Evolutionary conservation across 108 stramenopile genomes (phyloP), one percentile per base, ranked within the genome.

Genomic region (Fragilaria radians): DNA sequence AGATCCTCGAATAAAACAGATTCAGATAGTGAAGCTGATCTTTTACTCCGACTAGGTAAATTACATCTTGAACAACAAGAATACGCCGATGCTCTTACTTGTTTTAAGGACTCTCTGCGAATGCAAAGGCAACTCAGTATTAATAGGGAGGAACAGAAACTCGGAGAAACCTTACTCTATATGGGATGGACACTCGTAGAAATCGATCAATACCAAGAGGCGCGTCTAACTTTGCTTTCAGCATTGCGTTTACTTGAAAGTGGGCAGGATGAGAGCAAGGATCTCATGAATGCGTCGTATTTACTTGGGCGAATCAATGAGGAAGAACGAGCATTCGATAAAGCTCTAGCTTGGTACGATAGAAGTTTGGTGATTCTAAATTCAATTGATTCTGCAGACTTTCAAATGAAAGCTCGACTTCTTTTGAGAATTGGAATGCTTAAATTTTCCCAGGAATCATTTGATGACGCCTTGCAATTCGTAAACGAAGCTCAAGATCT

Each of bases 121-220:
- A 58, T 77, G 62, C 42, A 74, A 63, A 57, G 29, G 28, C 30
- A 63, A 55, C 28, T 28, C 34, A 42, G 47, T 42, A 7, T 54
- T 66, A 19, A 68, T 67, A 11, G 68, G 56, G 52, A 52, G 55
- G 19, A 57, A 32, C 1, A 19, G n/a, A 22, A 19, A 33, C 50
- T 73, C n/a, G 72, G 71, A 19, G 72, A 77, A 59, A 64, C 72
- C 4, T 59, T 77, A n/a, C 67, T 69, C 52, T 68, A 73, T 46
- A 69, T 77, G 54, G 76, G 76, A 28, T 54, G 61, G 25, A 53
- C 62, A 2, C 68, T 68, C 59, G 70, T 69, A 30, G 68, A 69
- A 11, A 77, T 69, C 66, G 56, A 69, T 24, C 71, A 77, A 56
- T 73, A 65, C 45, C 3, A 3, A 26, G 52, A 52, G 18, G 52